Base-by-base conservation (phyloP, 148 eudicot species). In the Cornus suecica region DNA sequence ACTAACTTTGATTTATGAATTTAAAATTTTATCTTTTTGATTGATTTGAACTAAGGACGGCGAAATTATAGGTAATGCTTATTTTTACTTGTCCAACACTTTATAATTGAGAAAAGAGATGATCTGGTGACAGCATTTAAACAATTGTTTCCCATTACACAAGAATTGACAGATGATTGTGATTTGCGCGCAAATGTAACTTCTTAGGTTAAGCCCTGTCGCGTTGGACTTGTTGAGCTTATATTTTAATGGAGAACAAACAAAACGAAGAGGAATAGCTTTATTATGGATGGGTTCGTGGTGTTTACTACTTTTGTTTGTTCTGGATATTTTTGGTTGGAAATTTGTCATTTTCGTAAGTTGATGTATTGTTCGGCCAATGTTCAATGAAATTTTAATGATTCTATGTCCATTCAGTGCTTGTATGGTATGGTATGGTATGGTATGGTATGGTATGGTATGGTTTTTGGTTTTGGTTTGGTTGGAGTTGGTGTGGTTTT, bases 1-100 rank as follows among this genome's bases (percentile, higher is more conserved):
- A 14, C 72, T 78, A 72, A 72, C 71, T 37, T 37, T 58, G 28
- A 37, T 62, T 66, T 18, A 27, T 56, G 34, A 22, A 26, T 78
- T 72, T 32, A 34, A 20, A 22, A 58, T 58, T 58, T 72, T 72
- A 42, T 27, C 28, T 18, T 13, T 26, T 63, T 64, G 37, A 60
- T 3, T 48, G n/a, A 20, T 23, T 2, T 42, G 2, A 77, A 28
- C 4, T n/a, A 27, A 30, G 28, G 48, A 58, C 26, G 41, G 7
- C 20, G 42, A 37, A 37, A 37, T 45, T 31, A 29, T 24, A 71
- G 34, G 32, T 27, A 30, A 30, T 29, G 68, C 24, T 37, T 3
- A 27, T 63, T 77, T 77, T 68, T 16, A 22, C 25, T 34, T 78
- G 72, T 18, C 29, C 30, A 22, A 24, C 28, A 45, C 71, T 72